phyloP scores from a whole-genome alignment of 257 asterid species.

The Hygrophila difformis region DNA sequence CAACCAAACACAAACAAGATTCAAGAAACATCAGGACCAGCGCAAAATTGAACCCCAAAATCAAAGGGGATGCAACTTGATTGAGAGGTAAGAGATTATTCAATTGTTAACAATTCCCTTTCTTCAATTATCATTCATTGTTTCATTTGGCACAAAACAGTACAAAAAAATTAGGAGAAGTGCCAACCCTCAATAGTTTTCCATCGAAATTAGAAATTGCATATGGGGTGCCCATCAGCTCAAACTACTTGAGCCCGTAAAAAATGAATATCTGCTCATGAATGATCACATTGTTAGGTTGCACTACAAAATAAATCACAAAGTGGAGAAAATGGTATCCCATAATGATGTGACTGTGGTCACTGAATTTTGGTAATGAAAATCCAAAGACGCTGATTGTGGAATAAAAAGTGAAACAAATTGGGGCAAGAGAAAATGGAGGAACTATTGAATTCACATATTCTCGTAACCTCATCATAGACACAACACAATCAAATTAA shows the following conservation, averaged over 20 bases:
- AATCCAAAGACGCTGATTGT: neutral
- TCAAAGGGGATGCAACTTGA: neutral
- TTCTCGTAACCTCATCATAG: too few relatives aligned
- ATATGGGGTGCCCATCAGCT: neutral
- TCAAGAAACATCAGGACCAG: neutral
- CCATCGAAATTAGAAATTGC: neutral
- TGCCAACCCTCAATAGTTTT: neutral
- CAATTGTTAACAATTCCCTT: neutral
- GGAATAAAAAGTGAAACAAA: neutral
- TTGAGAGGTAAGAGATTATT: conserved; percentile 1
- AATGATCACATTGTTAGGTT: too few relatives aligned
- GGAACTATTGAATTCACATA: neutral
- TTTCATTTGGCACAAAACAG: neutral
- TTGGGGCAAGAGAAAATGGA: neutral
- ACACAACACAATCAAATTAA: too few relatives aligned
- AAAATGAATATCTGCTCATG: neutral
- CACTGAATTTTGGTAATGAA: too few relatives aligned
- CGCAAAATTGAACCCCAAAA: neutral
- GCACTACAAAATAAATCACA: neutral
- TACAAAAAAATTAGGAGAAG: neutral
- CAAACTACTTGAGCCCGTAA: neutral
- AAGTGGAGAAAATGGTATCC: neutral
- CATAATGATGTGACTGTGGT: too few relatives aligned
- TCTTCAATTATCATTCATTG: neutral
- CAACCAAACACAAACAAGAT: too few relatives aligned